Conservation (phyloP, 2,329 filamentous ascomycete species). For the Cladophialophora chaetospira region DNA sequence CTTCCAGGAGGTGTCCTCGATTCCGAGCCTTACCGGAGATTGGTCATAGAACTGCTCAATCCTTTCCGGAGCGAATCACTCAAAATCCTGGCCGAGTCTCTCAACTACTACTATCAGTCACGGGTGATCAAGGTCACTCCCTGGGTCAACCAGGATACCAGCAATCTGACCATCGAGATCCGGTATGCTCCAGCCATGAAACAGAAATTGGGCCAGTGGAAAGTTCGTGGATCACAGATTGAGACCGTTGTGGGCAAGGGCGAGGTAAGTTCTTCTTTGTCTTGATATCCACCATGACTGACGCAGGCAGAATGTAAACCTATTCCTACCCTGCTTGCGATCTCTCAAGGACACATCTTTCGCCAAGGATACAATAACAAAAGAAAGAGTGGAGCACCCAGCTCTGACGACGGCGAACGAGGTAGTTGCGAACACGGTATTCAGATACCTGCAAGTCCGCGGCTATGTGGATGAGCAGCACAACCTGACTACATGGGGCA, state of each 20-base stretch:
- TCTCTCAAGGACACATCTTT: conserved; percentile 71
- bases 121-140: conserved; percentile 75
- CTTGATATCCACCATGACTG: conserved; percentile 19
- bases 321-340: conserved; percentile 49
- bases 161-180: conserved; percentile 66
- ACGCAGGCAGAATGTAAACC: conserved; percentile 11
- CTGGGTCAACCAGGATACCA: conserved; percentile 77
- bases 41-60: conserved; percentile 74
- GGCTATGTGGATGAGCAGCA: conserved; percentile 81
- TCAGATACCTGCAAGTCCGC: conserved; percentile 85
- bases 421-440: conserved; percentile 73
- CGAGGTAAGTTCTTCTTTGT: conserved; percentile 30
- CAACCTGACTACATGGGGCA: conserved; percentile 80
- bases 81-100: conserved; percentile 72
- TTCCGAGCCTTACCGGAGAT: conserved; percentile 75
- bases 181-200: conserved; percentile 56
- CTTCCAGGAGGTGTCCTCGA: conserved; percentile 85
- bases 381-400: conserved; percentile 25
- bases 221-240: conserved; percentile 59
- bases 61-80: conserved; percentile 75
- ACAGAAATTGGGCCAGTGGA: conserved; percentile 66
- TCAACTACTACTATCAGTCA: conserved; percentile 81
- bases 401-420: conserved; percentile 65
- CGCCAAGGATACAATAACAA: conserved; percentile 65
- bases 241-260: conserved; percentile 26